A percentile compares a stretch with the other conserved stretches of the same genome.
phyloP scores from a whole-genome alignment of 164 flowering plant species.

The Dillenia suffruticosa region DNA sequence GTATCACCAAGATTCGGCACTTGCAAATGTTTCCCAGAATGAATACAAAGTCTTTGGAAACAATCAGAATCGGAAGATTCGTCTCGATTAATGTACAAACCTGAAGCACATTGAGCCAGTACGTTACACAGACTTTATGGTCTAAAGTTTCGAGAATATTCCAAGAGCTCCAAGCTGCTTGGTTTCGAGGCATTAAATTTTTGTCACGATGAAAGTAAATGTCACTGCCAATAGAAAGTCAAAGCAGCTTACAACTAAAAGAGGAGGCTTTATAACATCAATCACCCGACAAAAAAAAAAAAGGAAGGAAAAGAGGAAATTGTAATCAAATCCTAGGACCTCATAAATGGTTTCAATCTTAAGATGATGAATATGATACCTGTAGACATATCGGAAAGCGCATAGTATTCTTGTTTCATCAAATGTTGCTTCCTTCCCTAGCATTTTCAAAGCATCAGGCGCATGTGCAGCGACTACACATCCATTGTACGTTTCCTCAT shows the following conservation, averaged over 20 bases:
- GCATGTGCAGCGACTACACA: constrained; percentile 79
- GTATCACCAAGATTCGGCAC: constrained; percentile 68
- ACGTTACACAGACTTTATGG: constrained; percentile 75
- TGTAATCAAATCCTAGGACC: too few relatives aligned
- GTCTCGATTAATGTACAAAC: constrained; percentile 23
- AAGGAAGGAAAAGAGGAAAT: too few relatives aligned
- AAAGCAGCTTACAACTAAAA: too few relatives aligned
- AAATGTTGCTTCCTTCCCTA: constrained; percentile 62
- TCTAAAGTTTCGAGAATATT: constrained; percentile 72
- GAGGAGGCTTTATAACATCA: too few relatives aligned
- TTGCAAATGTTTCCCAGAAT: neutral
- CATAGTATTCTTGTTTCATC: constrained; percentile 80
- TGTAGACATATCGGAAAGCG: constrained; percentile 84
- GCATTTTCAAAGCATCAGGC: constrained; percentile 64
- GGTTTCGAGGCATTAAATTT: constrained; percentile 79
- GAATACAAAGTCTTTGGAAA: neutral
- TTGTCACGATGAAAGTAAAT: constrained; percentile 83
- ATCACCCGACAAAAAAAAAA: too few relatives aligned
- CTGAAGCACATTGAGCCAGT: constrained; percentile 97
- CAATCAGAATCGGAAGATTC: neutral
- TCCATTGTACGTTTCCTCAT: constrained; percentile 38
- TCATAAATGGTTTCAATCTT: too few relatives aligned
- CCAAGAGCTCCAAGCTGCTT: constrained; percentile 98
- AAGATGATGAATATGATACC: constrained; percentile 28
- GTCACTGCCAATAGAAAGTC: constrained; percentile 56